phyloP scores from a whole-genome alignment of 179 eudicot genomes.

The Beta lomatogona region DNA sequence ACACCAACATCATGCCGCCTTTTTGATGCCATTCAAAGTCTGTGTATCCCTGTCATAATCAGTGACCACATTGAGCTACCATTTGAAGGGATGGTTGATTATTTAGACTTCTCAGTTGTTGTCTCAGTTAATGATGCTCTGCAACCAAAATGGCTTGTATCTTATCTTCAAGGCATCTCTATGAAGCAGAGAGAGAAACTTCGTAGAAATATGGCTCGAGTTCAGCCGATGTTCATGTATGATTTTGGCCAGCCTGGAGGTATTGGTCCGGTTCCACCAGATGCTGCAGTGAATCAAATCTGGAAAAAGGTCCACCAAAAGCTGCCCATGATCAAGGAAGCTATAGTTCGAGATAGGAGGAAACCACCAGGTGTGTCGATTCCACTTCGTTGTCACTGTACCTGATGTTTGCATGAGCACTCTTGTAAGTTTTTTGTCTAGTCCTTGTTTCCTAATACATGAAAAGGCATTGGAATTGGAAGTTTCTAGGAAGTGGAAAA shows the following conservation, averaged over 20 bases:
- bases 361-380: conserved; percentile 66
- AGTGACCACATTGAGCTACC: conserved; percentile 91
- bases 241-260: conserved; percentile 79
- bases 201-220: conserved; percentile 62
- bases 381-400: conserved; percentile 93
- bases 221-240: conserved; percentile 69
- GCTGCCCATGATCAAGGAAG: conserved; percentile 78
- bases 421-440: background rate
- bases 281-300: conserved; percentile 85
- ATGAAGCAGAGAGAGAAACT: conserved; percentile 48
- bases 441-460: no score
- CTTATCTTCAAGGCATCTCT: conserved; percentile 61
- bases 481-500: no score
- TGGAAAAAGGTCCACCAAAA: conserved; percentile 89
- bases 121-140: conserved; percentile 69
- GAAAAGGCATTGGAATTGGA: no score
- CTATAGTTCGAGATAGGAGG: conserved; percentile 67
- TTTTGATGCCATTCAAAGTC: conserved; percentile 91
- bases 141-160: conserved; percentile 74
- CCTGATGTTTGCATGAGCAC: conserved; percentile 38
- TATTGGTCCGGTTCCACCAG: conserved; percentile 62
- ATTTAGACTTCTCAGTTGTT: conserved; percentile 75
- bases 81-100: conserved; percentile 87
- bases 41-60: conserved; percentile 91
- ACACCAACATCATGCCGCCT: conserved; percentile 96